These are phyloP conservation scores for Myxozyma mucilagina DNA, from an alignment of 805 yeast genomes.

Conservation along the genomic window DNA sequence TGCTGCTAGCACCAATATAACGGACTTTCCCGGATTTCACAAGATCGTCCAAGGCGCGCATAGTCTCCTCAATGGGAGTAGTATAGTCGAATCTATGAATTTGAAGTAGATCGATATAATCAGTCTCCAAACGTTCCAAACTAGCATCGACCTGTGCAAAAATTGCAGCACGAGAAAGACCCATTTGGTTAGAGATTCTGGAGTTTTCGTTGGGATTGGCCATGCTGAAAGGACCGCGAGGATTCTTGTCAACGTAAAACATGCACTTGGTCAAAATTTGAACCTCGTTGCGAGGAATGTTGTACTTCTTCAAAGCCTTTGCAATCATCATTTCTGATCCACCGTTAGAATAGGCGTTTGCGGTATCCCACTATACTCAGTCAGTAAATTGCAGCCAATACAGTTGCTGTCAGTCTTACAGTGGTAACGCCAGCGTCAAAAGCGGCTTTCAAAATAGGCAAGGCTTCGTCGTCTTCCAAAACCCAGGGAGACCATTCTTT, in stretches of 20 bases:
- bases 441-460: conserved; percentile 20
- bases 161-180: conserved; percentile 50
- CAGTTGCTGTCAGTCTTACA: background rate
- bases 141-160: conserved; percentile 48
- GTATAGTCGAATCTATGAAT: conserved; percentile 55
- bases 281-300: conserved; percentile 54
- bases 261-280: conserved; percentile 53
- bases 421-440: conserved; percentile 45
- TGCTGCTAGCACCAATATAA: conserved; percentile 66
- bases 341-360: conserved; percentile 48
- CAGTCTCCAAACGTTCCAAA: conserved; percentile 48
- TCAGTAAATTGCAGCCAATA: background rate
- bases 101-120: conserved; percentile 55
- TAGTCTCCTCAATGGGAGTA: conserved; percentile 50
- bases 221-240: background rate
- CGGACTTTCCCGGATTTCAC: conserved; percentile 51
- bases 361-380: conserved; percentile 45
- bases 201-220: background rate
- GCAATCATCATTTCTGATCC: conserved; percentile 43
- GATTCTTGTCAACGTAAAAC: background rate
- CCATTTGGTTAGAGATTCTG: conserved; percentile 40
- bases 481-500: conserved; percentile 19
- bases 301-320: conserved; percentile 52
- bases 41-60: conserved; percentile 56
- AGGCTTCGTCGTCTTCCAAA: conserved; percentile 15